phyloP scores from a whole-genome alignment of 129 eudicot species.

The Tagetes patula region DNA sequence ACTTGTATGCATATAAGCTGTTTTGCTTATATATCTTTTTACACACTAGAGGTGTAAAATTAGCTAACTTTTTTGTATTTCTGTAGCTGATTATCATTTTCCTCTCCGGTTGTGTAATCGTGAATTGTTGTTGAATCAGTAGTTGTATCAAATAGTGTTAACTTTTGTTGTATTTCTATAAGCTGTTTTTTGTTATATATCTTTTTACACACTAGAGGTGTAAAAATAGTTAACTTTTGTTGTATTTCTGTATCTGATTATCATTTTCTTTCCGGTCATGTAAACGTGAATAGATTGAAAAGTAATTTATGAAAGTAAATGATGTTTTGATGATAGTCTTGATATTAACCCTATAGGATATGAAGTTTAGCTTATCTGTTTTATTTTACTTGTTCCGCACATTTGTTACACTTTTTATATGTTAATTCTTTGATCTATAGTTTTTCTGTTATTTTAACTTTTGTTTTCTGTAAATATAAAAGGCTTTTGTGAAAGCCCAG shows the following conservation, averaged over 20 bases:
- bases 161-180: background rate
- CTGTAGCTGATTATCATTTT: background rate
- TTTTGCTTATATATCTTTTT: background rate
- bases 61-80: background rate
- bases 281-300: background rate
- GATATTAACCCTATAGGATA: background rate
- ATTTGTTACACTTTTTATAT: background rate
- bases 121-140: background rate
- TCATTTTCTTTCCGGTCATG: background rate
- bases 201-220: background rate
- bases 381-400: background rate
- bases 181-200: background rate
- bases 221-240: background rate
- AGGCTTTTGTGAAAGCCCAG: conserved; percentile 53
- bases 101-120: background rate
- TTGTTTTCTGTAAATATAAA: background rate
- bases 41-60: too few species aligned
- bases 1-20: background rate
- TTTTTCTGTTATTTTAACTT: too few species aligned
- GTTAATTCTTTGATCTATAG: too few species aligned
- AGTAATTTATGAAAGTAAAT: background rate
- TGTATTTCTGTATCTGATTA: background rate
- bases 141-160: too few species aligned
- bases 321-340: background rate
- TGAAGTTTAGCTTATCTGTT: background rate